Evolutionary conservation across 768 basidiomycete species (phyloP).

Genomic region (Lactarius quietus): DNA sequence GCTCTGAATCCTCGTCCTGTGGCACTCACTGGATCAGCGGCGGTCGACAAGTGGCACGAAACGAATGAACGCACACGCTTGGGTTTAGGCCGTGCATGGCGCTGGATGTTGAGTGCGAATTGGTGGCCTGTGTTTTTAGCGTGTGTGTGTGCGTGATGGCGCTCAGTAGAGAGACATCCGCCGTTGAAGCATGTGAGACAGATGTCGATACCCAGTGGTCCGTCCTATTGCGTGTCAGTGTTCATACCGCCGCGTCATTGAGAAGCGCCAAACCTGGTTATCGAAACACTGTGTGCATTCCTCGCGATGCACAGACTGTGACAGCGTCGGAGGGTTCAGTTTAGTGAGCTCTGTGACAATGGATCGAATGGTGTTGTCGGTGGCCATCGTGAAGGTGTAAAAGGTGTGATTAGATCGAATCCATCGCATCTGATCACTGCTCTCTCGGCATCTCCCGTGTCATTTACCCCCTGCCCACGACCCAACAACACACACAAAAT

Average conservation of each 20-base stretch:
- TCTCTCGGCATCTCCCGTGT: slow-evolving; percentile 4
- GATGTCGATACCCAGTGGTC: slow-evolving; percentile 74
- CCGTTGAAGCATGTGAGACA: slow-evolving; percentile 96
- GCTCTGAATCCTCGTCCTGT: slow-evolving; percentile 72
- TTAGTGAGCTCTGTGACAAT: slow-evolving; percentile 42
- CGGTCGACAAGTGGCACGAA: not conserved
- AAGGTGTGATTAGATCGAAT: slow-evolving; percentile 17
- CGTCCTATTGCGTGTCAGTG: slow-evolving; percentile 48
- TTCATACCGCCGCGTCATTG: not conserved
- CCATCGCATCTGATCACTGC: not conserved
- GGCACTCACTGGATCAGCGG: not conserved
- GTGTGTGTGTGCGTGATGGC: slow-evolving; percentile 76
- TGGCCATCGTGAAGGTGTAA: slow-evolving; percentile 37
- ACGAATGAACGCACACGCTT: slow-evolving; percentile 60
- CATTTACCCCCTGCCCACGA: not conserved
- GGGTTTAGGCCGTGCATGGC: slow-evolving; percentile 59
- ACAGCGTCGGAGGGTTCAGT: slow-evolving; percentile 55
- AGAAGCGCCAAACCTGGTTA: slow-evolving; percentile 56
- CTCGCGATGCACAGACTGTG: slow-evolving; percentile 78
- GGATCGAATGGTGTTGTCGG: not conserved
- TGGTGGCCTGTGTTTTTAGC: slow-evolving; percentile 65
- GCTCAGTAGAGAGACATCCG: slow-evolving; percentile 59
- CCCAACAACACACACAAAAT: slow-evolving; percentile 29
- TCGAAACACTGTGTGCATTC: slow-evolving; percentile 99
- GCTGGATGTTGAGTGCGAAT: slow-evolving; percentile 77